A percentile compares a stretch with the other conserved stretches of the same genome.
These are phyloP conservation scores for Cytospora leucostoma DNA, from an alignment of 2,329 filamentous ascomycete species.

Conservation along the genomic window DNA sequence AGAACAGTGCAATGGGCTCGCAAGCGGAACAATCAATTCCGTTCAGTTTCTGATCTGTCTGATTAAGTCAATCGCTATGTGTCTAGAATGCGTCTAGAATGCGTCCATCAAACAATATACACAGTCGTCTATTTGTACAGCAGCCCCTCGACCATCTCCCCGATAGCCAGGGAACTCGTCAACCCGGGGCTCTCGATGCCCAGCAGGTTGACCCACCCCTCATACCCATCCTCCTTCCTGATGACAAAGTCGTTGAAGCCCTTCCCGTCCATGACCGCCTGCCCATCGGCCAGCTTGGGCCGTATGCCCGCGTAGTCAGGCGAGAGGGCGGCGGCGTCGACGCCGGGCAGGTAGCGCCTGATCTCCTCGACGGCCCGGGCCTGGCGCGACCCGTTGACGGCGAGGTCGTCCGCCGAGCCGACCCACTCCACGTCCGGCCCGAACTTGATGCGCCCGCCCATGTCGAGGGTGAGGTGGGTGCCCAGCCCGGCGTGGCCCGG, in stretches of 20 bases:
- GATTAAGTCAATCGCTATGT: neutral
- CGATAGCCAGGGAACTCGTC: conserved; percentile 85
- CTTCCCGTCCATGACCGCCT: conserved; percentile 62
- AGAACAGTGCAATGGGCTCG: neutral
- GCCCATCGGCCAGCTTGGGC: conserved; percentile 69
- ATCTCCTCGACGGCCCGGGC: conserved; percentile 73
- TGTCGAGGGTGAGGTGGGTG: conserved; percentile 90
- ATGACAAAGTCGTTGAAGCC: conserved; percentile 87
- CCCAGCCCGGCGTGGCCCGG: conserved; percentile 83
- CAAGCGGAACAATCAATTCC: neutral
- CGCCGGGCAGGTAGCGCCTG: conserved; percentile 71
- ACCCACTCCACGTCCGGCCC: conserved; percentile 97
- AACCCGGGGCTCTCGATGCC: conserved; percentile 93
- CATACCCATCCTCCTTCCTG: conserved; percentile 71
- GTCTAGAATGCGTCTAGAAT: neutral
- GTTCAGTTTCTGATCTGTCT: neutral
- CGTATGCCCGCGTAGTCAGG: conserved; percentile 91
- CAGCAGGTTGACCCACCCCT: conserved; percentile 84
- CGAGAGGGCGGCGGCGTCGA: conserved; percentile 66
- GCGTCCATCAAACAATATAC: neutral
- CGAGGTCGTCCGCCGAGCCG: conserved; percentile 67
- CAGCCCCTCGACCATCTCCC: conserved; percentile 65
- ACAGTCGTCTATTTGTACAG: conserved; percentile 43
- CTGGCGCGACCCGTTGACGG: conserved; percentile 64
- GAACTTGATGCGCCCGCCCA: conserved; percentile 82